phyloP scores from a whole-genome alignment of 2,329 filamentous ascomycete species.

The Ploettnerulaceae sp. region DNA sequence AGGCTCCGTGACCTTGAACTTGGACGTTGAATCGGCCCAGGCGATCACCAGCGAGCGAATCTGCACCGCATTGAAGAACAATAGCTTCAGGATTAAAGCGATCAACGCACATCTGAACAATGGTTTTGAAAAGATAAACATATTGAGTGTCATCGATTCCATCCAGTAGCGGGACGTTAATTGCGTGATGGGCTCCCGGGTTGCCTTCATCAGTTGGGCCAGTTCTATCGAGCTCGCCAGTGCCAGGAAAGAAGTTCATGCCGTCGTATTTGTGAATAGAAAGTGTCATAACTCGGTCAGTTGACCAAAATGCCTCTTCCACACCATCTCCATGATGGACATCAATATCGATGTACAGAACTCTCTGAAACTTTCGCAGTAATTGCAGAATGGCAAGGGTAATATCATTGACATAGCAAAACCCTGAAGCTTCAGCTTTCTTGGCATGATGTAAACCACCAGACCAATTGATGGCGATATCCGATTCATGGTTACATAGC shows the following conservation, averaged over 20 bases:
- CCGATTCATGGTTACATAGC: conserved; percentile 77
- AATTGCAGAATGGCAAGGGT: conserved; percentile 89
- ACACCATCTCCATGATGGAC: conserved; percentile 90
- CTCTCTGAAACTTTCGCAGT: conserved; percentile 73
- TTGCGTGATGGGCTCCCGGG: conserved; percentile 78
- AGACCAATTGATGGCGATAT: conserved; percentile 97
- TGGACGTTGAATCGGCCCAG: conserved; percentile 96
- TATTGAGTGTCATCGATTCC: conserved; percentile 92
- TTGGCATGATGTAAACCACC: conserved; percentile 96
- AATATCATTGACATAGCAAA: conserved; percentile 99
- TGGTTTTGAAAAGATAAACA: conserved; percentile 72
- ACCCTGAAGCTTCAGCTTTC: conserved; percentile 86
- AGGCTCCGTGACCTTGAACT: conserved; percentile 88
- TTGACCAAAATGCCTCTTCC: conserved; percentile 86
- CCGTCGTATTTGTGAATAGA: conserved; percentile 97
- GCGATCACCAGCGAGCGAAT: conserved; percentile 88
- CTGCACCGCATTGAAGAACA: conserved; percentile 91
- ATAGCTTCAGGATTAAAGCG: conserved; percentile 87
- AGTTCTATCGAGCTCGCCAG: conserved; percentile 80
- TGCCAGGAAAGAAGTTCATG: conserved; percentile 79
- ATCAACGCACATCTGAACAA: conserved; percentile 73
- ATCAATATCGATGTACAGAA: conserved; percentile 92
- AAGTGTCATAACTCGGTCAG: conserved; percentile 84
- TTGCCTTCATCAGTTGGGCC: conserved; percentile 80
- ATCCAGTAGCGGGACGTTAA: conserved; percentile 87